Conservation (phyloP, 495 filamentous ascomycete genomes). For the Stereocaulon alpinum region DNA sequence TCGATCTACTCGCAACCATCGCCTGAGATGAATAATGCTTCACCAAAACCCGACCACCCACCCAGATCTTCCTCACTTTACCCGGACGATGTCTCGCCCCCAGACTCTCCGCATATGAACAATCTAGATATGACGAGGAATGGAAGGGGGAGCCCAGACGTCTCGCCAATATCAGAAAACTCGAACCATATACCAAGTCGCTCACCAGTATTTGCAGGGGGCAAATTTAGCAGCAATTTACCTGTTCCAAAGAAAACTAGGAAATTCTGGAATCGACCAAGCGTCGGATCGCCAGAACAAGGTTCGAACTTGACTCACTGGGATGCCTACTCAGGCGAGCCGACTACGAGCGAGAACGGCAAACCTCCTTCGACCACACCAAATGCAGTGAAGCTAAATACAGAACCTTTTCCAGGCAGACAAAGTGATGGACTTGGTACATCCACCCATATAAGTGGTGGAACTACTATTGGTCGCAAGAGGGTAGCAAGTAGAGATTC, state of each 20-base stretch:
- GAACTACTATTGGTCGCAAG: constrained; percentile 17
- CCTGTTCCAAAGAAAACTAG: constrained; percentile 22
- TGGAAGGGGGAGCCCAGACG: constrained; percentile 30
- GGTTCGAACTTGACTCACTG: constrained; percentile 29
- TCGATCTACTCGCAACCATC: constrained; percentile 37
- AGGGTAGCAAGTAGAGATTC: constrained; percentile 17
- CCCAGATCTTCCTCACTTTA: constrained; percentile 26
- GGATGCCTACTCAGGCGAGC: constrained; percentile 43
- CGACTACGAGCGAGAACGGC: constrained; percentile 31
- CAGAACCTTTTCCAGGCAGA: constrained; percentile 14
- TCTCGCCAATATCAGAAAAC: constrained; percentile 38
- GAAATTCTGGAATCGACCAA: constrained; percentile 18
- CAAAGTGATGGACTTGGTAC: constrained; percentile 15
- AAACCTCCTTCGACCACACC: constrained; percentile 23
- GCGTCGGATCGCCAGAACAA: constrained; percentile 16
- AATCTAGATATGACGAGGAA: constrained; percentile 3
- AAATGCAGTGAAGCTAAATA: constrained; percentile 20
- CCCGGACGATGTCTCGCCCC: constrained; percentile 37
- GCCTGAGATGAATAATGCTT: constrained; percentile 20
- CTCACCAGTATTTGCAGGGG: constrained; percentile 2
- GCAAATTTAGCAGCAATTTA: constrained; percentile 21
- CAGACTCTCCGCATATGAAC: constrained; percentile 29
- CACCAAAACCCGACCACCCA: constrained; percentile 16
- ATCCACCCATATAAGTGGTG: constrained; percentile 23
- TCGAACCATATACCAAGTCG: constrained; percentile 14